These are phyloP conservation scores for Simmondsia chinensis DNA, from an alignment of 148 eudicot genomes.

Conservation along the genomic window DNA sequence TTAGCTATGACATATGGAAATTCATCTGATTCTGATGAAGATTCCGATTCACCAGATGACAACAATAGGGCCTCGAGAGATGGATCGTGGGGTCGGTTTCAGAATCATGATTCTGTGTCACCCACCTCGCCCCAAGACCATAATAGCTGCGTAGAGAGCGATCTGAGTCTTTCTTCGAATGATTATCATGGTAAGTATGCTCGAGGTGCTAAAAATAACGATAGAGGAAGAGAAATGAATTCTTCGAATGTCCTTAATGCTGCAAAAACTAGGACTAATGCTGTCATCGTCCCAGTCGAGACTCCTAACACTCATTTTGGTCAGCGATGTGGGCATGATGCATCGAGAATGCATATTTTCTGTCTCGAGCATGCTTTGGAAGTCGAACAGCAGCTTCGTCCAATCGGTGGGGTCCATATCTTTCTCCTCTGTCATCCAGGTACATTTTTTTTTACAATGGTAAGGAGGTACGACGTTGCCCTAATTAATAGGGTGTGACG, in stretches of 20 bases:
- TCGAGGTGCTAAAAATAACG: constrained; percentile 20
- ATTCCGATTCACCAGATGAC: constrained; percentile 31
- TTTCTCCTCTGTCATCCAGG: constrained; percentile 96
- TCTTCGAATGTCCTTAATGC: no score
- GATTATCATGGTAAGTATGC: constrained; percentile 30
- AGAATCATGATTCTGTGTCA: constrained; percentile 24
- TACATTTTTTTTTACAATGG: constrained; percentile 9
- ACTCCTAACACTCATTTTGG: constrained; percentile 21
- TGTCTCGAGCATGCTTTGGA: constrained; percentile 95
- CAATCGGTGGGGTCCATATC: constrained; percentile 72
- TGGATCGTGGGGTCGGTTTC: constrained; percentile 24
- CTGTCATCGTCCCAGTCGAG: constrained; percentile 9
- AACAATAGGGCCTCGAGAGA: constrained; percentile 24
- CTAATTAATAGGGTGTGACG: no score
- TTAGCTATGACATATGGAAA: constrained; percentile 76
- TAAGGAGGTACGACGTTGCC: background rate
- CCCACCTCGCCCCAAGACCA: constrained; percentile 20
- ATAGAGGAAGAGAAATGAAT: constrained; percentile 19
- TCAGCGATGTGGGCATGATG: constrained; percentile 56
- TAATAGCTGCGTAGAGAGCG: constrained; percentile 19
- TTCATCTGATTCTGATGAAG: constrained; percentile 81
- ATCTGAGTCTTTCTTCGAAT: constrained; percentile 14
- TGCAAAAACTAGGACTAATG: constrained; percentile 10
- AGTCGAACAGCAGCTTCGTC: constrained; percentile 57
- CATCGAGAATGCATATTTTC: constrained; percentile 85